A percentile compares a stretch with the other conserved stretches of the same genome.
Conservation (phyloP, 352 stramenopile species). For the Pythium vanterpoolii region DNA sequence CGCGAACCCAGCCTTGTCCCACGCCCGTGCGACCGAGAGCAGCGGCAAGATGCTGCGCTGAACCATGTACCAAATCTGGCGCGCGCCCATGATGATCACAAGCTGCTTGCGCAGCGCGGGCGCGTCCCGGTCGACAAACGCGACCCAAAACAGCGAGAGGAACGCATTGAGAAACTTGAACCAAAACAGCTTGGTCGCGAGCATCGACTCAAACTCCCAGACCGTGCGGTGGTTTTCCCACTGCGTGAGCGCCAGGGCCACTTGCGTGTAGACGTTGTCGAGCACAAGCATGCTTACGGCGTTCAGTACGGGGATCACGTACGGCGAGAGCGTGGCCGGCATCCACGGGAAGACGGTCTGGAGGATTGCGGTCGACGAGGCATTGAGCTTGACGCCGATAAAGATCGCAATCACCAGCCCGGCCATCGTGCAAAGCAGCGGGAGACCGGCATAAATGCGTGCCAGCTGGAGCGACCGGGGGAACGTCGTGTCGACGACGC, state of each 20-base stretch:
- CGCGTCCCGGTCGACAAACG: slow-evolving; percentile 60
- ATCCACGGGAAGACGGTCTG: slow-evolving; percentile 35
- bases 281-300: slow-evolving; percentile 69
- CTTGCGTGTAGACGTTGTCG: slow-evolving; percentile 62
- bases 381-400: slow-evolving; percentile 44
- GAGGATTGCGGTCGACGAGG: slow-evolving; percentile 26
- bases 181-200: slow-evolving; percentile 73
- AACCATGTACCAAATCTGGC: slow-evolving; percentile 64
- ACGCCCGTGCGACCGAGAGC: slow-evolving; percentile 41
- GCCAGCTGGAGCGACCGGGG: slow-evolving; percentile 54
- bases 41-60: slow-evolving; percentile 54
- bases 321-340: slow-evolving; percentile 33
- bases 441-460: slow-evolving; percentile 56
- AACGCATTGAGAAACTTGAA: slow-evolving; percentile 86
- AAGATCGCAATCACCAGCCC: slow-evolving; percentile 53
- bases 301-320: slow-evolving; percentile 63
- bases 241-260: slow-evolving; percentile 51
- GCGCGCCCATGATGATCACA: slow-evolving; percentile 65
- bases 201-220: slow-evolving; percentile 74
- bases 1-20: slow-evolving; percentile 39
- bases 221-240: slow-evolving; percentile 83
- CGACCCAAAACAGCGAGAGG: slow-evolving; percentile 77
- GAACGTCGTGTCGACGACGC: slow-evolving; percentile 53
- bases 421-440: slow-evolving; percentile 53
- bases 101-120: slow-evolving; percentile 55